Base-by-base conservation (phyloP, 345 rosid species). In the Lepidium didymum region DNA sequence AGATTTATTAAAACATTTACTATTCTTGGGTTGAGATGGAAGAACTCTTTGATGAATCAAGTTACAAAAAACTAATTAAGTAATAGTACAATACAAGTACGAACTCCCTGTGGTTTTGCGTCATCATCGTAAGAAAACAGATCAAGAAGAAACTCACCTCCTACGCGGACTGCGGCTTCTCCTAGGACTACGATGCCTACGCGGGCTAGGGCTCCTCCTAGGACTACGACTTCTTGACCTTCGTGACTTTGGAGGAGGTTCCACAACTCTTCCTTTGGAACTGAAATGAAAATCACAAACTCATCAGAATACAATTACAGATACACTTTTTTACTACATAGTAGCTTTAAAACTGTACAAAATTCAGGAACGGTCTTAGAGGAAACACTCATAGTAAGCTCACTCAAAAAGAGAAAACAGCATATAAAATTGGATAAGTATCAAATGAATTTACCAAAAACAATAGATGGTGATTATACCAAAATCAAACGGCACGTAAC, bases 191-290 rank as follows among this genome's bases (percentile, higher is more conserved):
- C 74, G 74, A 21, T 69, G 51, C 38, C 69, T 68, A 38, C 51
- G 2, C 3, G 56, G 75, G 18, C 51, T 63, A 59, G 46, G 75
- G 70, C 82, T 80, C 62, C 74, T 76, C 10, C 78, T 79, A 44
- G 86, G 84, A 68, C 82, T 78, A 62, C 77, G 82, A 51, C 86
- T 83, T 57, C 84, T 80, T 13, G 84, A 80, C 77, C 81, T 70
- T 23, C 69, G 59, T 34, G 76, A 55, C 73, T 59, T 83, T 34
- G 72, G 77, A 58, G 67, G 61, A 15, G 72, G 77, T 25, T 73
- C 77, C 49, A 73, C 77, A 58, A 73, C 77, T 51, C 72, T 73
- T 66, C 72, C 77, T 73, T 58, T 58, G 62, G 79, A 76, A 54
- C 86, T 80, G 81, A 55, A 61, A 73, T 50, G 4, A 56, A 27